Percentiles rank a stretch among this genome's conserved stretches.
Conservation (phyloP, 495 filamentous ascomycete species). For the Saxophila tyrrhenica region DNA sequence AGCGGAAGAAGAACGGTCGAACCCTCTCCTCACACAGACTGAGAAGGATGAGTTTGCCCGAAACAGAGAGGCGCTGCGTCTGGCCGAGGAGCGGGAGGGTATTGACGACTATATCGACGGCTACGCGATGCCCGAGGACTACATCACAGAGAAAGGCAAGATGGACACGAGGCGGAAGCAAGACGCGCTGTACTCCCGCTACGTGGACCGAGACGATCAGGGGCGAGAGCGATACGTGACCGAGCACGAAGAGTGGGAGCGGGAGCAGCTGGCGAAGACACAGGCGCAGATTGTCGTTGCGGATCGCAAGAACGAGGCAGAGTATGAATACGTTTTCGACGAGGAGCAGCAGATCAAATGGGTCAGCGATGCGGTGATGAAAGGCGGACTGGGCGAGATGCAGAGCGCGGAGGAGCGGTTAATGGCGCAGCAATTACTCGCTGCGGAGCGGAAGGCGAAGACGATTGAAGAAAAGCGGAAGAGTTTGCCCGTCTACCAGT, state of each 20-base stretch:
- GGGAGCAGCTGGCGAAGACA: slow-evolving; percentile 80
- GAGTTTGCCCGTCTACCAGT: slow-evolving; percentile 80
- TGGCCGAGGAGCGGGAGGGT: slow-evolving; percentile 76
- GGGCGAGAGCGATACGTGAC: slow-evolving; percentile 86
- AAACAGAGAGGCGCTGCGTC: slow-evolving; percentile 72
- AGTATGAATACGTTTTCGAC: slow-evolving; percentile 93
- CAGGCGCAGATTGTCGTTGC: slow-evolving; percentile 70
- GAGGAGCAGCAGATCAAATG: slow-evolving; percentile 81
- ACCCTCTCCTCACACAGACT: slow-evolving; percentile 57
- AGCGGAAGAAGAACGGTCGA: slow-evolving; percentile 65
- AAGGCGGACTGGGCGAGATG: slow-evolving; percentile 50
- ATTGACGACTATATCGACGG: slow-evolving; percentile 92
- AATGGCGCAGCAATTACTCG: slow-evolving; percentile 68
- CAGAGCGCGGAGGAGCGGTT: slow-evolving; percentile 68
- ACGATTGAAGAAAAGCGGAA: slow-evolving; percentile 88
- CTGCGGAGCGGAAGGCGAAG: slow-evolving; percentile 71
- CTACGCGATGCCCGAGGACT: slow-evolving; percentile 88
- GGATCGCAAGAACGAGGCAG: slow-evolving; percentile 68
- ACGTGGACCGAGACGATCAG: slow-evolving; percentile 78
- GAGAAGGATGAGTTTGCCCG: slow-evolving; percentile 88
- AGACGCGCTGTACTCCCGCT: slow-evolving; percentile 78
- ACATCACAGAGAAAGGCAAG: slow-evolving; percentile 85
- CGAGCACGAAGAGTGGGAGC: slow-evolving; percentile 93
- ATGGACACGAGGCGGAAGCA: slow-evolving; percentile 85
- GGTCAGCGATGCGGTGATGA: slow-evolving; percentile 59